These are phyloP conservation scores for Malus hybrid DNA, from an alignment of 331 rosid genomes.

Conservation along the genomic window DNA sequence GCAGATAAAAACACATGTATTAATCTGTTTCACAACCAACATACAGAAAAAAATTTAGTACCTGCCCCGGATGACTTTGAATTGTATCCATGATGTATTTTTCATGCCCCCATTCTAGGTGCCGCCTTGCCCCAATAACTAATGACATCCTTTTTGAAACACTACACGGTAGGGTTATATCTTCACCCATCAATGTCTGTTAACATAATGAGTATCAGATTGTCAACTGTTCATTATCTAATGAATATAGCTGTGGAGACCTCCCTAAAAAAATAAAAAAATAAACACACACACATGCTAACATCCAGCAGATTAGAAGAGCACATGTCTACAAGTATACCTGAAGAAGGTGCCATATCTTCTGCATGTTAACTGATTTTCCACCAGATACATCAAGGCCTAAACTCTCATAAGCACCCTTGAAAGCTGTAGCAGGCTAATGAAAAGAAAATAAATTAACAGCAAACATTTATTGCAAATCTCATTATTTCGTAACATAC, in stretches of 20 bases:
- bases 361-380: conserved; percentile 83
- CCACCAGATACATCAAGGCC: conserved; percentile 73
- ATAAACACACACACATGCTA: neutral
- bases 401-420: conserved; percentile 75
- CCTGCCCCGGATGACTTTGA: conserved; percentile 98
- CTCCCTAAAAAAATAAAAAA: neutral
- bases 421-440: conserved; percentile 84
- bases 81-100: conserved; percentile 89
- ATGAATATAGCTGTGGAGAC: neutral
- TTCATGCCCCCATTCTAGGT: conserved; percentile 96
- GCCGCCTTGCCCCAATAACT: conserved; percentile 86
- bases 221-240: neutral
- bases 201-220: neutral
- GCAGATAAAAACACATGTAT: neutral
- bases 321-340: conserved; percentile 23
- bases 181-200: conserved; percentile 75
- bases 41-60: conserved; percentile 17
- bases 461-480: neutral
- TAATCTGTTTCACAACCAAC: neutral
- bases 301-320: neutral
- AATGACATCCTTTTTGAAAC: conserved; percentile 77
- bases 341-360: conserved; percentile 98
- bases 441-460: conserved; percentile 13
- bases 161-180: conserved; percentile 30
- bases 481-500: neutral